These are phyloP conservation scores for Przewalskia tangutica DNA, from an alignment of 257 asterid genomes.

Conservation along the genomic window DNA sequence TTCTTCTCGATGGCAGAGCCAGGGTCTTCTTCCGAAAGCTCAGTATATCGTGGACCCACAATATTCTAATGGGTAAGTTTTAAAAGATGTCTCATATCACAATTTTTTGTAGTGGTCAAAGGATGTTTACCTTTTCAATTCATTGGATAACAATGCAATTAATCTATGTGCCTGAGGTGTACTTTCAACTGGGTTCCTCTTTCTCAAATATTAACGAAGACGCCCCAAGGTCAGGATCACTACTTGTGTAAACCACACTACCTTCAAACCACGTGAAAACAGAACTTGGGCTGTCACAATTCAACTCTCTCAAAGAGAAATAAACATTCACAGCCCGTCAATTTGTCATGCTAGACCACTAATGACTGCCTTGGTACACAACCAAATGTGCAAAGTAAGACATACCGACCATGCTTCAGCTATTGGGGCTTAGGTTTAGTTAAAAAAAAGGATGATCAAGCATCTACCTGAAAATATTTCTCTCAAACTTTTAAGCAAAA, in stretches of 20 bases:
- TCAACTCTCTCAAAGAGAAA: background rate
- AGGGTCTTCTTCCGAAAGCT: constrained; percentile 59
- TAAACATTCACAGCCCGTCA: background rate
- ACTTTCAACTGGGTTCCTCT: background rate
- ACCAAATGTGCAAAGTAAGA: background rate
- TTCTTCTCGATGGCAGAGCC: constrained; percentile 46
- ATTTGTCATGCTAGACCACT: background rate
- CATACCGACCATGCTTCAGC: background rate
- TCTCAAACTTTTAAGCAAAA: background rate
- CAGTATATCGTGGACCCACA: constrained; percentile 60
- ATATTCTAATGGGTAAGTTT: constrained; percentile 65
- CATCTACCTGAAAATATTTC: background rate
- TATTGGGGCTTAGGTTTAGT: background rate
- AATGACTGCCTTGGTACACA: background rate
- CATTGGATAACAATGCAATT: background rate
- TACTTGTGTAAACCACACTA: background rate
- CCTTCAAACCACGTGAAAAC: background rate
- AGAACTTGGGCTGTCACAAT: background rate
- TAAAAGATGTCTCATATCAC: background rate
- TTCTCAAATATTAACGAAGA: background rate
- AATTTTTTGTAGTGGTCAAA: background rate
- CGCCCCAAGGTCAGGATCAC: background rate
- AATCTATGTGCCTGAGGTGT: background rate
- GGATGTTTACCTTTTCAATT: background rate
- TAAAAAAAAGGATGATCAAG: background rate